These are phyloP conservation scores for Tilletia caries DNA, from an alignment of 1,284 basidiomycete species.

Conservation along the genomic window DNA sequence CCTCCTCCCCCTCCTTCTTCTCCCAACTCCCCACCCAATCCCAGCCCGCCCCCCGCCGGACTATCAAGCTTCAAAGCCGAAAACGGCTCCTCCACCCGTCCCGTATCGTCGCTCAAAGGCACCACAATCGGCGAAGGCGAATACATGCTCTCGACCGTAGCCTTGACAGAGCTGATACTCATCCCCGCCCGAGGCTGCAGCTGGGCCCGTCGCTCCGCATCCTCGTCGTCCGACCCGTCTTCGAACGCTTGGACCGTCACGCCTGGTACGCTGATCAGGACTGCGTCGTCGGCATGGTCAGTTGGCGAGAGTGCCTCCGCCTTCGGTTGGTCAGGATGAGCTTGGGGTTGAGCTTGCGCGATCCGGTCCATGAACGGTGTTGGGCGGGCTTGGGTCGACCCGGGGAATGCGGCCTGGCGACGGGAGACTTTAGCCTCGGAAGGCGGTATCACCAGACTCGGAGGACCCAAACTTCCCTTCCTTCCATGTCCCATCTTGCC, in stretches of 20 bases:
- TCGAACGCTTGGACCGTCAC: slow-evolving; percentile 44
- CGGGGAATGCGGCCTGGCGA: background rate
- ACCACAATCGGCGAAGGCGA: too few relatives aligned
- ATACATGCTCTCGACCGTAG: slow-evolving; percentile 42
- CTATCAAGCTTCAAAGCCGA: background rate
- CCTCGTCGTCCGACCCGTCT: slow-evolving; percentile 20
- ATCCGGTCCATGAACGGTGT: slow-evolving; percentile 9
- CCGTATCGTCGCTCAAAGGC: slow-evolving; percentile 2
- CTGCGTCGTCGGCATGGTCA: slow-evolving; percentile 18
- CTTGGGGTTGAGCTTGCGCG: background rate
- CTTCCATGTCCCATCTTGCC: background rate
- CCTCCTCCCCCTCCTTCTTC: slow-evolving; percentile 13
- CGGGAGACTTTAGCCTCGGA: background rate
- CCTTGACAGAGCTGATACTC: slow-evolving; percentile 47
- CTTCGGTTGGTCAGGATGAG: background rate
- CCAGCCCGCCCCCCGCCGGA: background rate
- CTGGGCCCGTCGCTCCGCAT: slow-evolving; percentile 11
- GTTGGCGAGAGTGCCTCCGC: background rate
- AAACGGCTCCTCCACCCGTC: slow-evolving; percentile 9
- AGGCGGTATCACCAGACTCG: slow-evolving; percentile 14
- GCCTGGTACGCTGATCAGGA: slow-evolving; percentile 31
- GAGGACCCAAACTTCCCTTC: slow-evolving; percentile 12
- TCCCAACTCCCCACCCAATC: slow-evolving; percentile 11
- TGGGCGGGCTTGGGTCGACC: background rate
- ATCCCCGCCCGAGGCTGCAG: slow-evolving; percentile 28